Evolutionary conservation across 495 filamentous ascomycete species (phyloP).

Genomic region (Chaetomium cochliodes): DNA sequence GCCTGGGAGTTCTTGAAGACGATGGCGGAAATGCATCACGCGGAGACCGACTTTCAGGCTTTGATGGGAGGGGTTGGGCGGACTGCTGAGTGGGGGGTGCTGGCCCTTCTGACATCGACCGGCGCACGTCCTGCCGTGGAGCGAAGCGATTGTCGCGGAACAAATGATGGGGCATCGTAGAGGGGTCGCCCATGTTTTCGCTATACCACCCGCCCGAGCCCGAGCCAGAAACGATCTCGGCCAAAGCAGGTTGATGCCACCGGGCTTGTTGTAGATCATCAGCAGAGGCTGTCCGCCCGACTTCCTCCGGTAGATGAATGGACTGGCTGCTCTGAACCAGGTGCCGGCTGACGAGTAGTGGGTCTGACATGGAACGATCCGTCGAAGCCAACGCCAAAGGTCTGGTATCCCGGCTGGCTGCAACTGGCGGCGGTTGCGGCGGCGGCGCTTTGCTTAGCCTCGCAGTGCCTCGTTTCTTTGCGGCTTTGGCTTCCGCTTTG

Average conservation of each 20-base stretch:
- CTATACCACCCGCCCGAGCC: slow-evolving; percentile 29
- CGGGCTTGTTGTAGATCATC: slow-evolving; percentile 26
- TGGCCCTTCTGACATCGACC: slow-evolving; percentile 21
- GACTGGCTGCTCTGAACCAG: slow-evolving; percentile 10
- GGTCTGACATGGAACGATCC: slow-evolving; percentile 38
- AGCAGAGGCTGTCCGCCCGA: slow-evolving; percentile 25
- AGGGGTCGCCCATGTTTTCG: slow-evolving; percentile 24
- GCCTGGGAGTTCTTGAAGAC: slow-evolving; percentile 36
- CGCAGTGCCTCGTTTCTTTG: slow-evolving; percentile 29
- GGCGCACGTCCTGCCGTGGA: slow-evolving; percentile 14
- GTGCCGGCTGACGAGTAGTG: slow-evolving; percentile 28
- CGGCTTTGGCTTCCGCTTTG: slow-evolving; percentile 39
- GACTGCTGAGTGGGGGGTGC: background rate
- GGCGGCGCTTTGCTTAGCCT: slow-evolving; percentile 40
- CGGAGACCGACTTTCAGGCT: slow-evolving; percentile 17
- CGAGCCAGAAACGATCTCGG: slow-evolving; percentile 18
- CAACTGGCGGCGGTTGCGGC: slow-evolving; percentile 28
- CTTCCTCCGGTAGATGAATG: slow-evolving; percentile 13
- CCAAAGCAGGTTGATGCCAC: slow-evolving; percentile 31
- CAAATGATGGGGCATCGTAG: slow-evolving; percentile 6
- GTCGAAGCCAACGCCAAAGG: slow-evolving; percentile 16
- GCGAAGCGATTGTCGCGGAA: slow-evolving; percentile 10
- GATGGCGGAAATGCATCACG: slow-evolving; percentile 36
- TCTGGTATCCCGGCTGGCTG: slow-evolving; percentile 23
- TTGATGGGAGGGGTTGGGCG: background rate